Evolutionary conservation across 352 stramenopile species (phyloP).

Genomic region (Phytophthora niederhauseri): DNA sequence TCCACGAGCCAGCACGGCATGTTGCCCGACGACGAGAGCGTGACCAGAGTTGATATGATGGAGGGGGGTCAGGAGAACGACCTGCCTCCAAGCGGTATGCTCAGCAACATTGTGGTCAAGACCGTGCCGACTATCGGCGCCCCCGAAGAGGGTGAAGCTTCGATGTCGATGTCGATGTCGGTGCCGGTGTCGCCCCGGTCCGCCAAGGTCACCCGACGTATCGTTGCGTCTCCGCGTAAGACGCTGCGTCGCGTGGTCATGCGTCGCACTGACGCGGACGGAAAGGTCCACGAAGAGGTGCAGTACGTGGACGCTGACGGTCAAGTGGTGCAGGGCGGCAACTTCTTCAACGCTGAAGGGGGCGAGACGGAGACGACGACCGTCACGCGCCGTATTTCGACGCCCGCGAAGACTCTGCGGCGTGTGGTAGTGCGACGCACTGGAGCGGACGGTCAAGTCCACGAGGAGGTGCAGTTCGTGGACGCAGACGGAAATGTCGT

Average conservation of each 20-base stretch:
- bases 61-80: constrained; percentile 10
- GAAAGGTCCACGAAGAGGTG: constrained; percentile 25
- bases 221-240: constrained; percentile 29
- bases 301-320: constrained; percentile 28
- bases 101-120: constrained; percentile 32
- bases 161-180: neutral
- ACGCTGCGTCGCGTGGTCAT: constrained; percentile 32
- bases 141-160: neutral
- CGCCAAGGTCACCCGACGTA: constrained; percentile 23
- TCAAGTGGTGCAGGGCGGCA: constrained; percentile 15
- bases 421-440: constrained; percentile 25
- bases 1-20: constrained; percentile 16
- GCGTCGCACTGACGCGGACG: constrained; percentile 23
- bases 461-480: constrained; percentile 25
- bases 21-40: constrained; percentile 16
- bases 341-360: constrained; percentile 19
- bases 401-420: constrained; percentile 14
- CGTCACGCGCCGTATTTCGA: constrained; percentile 12
- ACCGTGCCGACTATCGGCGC: constrained; percentile 15
- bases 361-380: constrained; percentile 6
- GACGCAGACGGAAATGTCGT: constrained; percentile 20
- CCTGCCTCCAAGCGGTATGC: constrained; percentile 8
- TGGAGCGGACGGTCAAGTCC: constrained; percentile 22
- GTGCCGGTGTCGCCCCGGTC: constrained; percentile 25
- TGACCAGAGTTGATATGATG: constrained; percentile 10